Percentiles rank a stretch among this genome's conserved stretches.
These are phyloP conservation scores for Allium cepa DNA, from an alignment of 106 monocot species.

Conservation along the genomic window DNA sequence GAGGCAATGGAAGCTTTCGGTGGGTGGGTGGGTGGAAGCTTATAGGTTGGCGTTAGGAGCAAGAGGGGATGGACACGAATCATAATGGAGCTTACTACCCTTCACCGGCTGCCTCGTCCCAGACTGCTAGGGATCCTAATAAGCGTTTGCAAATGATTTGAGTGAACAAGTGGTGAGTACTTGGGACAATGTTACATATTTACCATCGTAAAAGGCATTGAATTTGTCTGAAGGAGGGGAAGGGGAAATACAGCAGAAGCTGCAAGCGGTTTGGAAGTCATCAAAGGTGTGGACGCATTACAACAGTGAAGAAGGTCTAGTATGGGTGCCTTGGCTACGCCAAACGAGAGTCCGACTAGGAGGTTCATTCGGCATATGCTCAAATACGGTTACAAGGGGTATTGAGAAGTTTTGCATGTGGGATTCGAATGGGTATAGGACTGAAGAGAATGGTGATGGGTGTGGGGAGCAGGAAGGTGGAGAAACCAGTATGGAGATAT, in stretches of 20 bases:
- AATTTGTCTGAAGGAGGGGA: conserved; percentile 20
- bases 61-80: conserved; percentile 6
- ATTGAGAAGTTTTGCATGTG: conserved; percentile 3
- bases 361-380: conserved; percentile 5
- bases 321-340: neutral
- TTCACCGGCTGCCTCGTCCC: conserved; percentile 10
- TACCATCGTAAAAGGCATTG: conserved; percentile 62
- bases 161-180: conserved; percentile 27
- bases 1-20: conserved; percentile 41
- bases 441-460: neutral
- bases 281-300: neutral
- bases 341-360: neutral
- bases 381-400: conserved; percentile 13
- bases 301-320: conserved; percentile 6
- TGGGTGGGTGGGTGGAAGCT: conserved; percentile 68
- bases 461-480: conserved; percentile 5
- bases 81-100: conserved; percentile 43
- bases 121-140: conserved; percentile 28
- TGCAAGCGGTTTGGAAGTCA: conserved; percentile 14
- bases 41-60: conserved; percentile 39
- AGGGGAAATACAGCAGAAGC: conserved; percentile 4
- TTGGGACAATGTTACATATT: conserved; percentile 40
- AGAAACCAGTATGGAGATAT: neutral
- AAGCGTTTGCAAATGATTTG: conserved; percentile 22
- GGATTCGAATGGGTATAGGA: conserved; percentile 12